Evolutionary conservation across 768 basidiomycete species (phyloP), one percentile per base, ranked within the genome.

Genomic region (Leccinellum rugosiceps): DNA sequence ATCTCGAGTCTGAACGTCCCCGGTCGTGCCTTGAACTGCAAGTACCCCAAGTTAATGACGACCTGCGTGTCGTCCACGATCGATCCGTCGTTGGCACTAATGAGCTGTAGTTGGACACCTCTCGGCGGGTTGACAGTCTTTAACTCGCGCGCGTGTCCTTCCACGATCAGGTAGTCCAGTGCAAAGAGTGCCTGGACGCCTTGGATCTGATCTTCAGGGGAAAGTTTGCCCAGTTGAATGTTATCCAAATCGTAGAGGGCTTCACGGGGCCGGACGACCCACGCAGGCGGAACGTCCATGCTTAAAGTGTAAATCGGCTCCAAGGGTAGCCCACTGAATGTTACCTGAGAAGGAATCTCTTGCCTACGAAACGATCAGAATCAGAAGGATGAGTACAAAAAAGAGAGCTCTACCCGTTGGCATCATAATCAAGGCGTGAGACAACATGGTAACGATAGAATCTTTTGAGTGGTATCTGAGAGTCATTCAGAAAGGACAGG

Each of bases 181-280:
- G 86, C 85, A 75, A 94, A 97, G 47, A 90, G 74, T 0, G 91
- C 90, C 44, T 90, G 82, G 4, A 95, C 76, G 6, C 87, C 85
- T 4, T 60, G 56, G 0, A 58, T 59, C 15, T 77, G 75, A 45
- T 89, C 87, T 43, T 80, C 77, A 0, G 78, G 75, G 1, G 82
- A 75, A 3, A 96, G 78, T 45, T 81, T 80, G 11, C 79, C 80
- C 7, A 98, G 82, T 46, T 94, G 90, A 57, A 99, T 88, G 71
- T 99, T 99, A 75, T 99, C 96, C 26, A 98, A 83, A 69, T 99
- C 96, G 63, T 97, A 92, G 1, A 87, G 77, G 0, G 95, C 89
- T 66, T 92, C 86, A 13, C 85, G 83, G 1, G 96, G 97, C 11
- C 92, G 87, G 26, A 94, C 94, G 7, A 98, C 84, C 97, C 97